A percentile compares a stretch with the other conserved stretches of the same genome.
Evolutionary conservation across 2,329 filamentous ascomycete species (phyloP).

Genomic region (Metarhizium anisopliae): DNA sequence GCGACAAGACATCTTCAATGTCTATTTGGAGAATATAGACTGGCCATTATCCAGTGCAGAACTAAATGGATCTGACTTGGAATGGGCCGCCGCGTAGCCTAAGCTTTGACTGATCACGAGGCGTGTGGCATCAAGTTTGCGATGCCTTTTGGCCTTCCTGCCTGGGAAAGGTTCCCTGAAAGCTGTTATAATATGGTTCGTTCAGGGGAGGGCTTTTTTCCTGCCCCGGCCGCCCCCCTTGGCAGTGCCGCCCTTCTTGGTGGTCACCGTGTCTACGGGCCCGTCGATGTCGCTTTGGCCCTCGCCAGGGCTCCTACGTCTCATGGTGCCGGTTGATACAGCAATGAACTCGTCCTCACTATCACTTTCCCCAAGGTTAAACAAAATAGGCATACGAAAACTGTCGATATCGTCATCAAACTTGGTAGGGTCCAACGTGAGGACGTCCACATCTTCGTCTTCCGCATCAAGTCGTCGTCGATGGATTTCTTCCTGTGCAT

Average conservation of each 20-base stretch:
- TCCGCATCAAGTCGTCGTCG: constrained; percentile 84
- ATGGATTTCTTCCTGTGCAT: constrained; percentile 88
- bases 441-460: constrained; percentile 86
- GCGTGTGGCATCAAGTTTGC: not conserved
- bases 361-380: constrained; percentile 87
- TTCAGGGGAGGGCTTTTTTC: constrained; percentile 21
- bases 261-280: constrained; percentile 31
- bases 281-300: constrained; percentile 53
- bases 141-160: not conserved
- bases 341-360: constrained; percentile 81
- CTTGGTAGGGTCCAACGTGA: constrained; percentile 63
- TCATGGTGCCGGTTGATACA: constrained; percentile 70
- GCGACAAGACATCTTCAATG: not conserved
- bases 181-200: not conserved
- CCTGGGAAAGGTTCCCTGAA: too few relatives aligned
- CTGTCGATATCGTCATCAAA: constrained; percentile 48
- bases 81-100: not conserved
- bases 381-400: constrained; percentile 91
- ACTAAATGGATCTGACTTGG: not conserved
- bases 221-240: constrained; percentile 31
- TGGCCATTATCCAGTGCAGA: not conserved
- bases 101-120: not conserved
- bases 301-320: constrained; percentile 73
- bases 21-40: not conserved
- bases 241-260: constrained; percentile 29